Evolutionary conservation across 1,284 basidiomycete genomes (phyloP), one percentile per base, ranked within the genome.

Genomic region (Porogramme epimiltina): DNA sequence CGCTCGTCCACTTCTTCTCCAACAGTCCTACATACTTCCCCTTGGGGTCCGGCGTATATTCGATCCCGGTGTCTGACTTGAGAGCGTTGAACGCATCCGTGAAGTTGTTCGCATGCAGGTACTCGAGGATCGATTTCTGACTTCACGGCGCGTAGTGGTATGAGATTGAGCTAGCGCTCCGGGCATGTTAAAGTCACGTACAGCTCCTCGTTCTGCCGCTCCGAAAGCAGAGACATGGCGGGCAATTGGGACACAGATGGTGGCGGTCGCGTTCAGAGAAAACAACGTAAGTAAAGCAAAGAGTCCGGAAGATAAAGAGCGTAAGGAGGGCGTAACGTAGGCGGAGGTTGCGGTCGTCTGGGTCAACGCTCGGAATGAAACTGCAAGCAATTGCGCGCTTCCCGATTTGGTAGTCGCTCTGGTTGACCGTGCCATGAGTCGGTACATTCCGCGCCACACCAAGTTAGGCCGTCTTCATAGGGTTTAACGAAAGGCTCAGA

Each of bases 1-100:
- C 86, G 60, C 82, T 84, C 42, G 87, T 89, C 89, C 89, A 92
- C 68, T 92, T 91, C 79, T 89, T 91, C 66, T 87, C 87, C 52
- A 91, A 70, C 54, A 92, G 66, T 0, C 87, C 87, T 79, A 65
- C 83, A 83, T 47, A 82, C 78, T 61, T 82, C 81, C 25, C 81
- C 76, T 70, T 89, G 81, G 22, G 80, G 77, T 50, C 67, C 3
- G 65, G 60, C 3, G 57, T 52, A 42, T 62, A 62, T 18, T 64
- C 62, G 24, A 61, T 42, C 10, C 54, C 62, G n/a, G 63, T 62
- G 61, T 92, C 89, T 41, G 69, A 64, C 61, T 80, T 80, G 50
- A 93, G 74, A n/a, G 82, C 79, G 3, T 81, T 76, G 62, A 79
- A 86, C 1, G 88, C 77, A 55, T 81, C 77, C 16, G 72, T 73